Evolutionary conservation across 1,139 yeast genomes (phyloP).

Genomic region (Suhomyces anneliseae): DNA sequence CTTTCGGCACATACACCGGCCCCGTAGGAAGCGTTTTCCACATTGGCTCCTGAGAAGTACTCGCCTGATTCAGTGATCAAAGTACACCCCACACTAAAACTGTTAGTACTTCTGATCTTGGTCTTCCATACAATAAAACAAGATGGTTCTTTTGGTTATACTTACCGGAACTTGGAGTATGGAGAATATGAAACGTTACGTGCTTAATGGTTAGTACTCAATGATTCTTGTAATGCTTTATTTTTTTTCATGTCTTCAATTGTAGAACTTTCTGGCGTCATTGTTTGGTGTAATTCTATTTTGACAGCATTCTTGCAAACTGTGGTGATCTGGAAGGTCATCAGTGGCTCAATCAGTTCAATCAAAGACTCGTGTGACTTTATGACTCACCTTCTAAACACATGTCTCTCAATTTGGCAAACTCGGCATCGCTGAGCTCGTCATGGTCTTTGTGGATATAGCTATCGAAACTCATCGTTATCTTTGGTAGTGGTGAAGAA

Average conservation of each 20-base stretch:
- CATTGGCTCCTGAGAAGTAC: conserved; percentile 72
- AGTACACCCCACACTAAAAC: conserved; percentile 73
- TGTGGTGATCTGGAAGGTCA: no score
- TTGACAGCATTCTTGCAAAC: no score
- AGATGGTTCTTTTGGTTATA: conserved; percentile 4
- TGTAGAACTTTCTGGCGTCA: no score
- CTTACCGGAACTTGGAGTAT: conserved; percentile 72
- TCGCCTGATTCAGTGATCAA: conserved; percentile 54
- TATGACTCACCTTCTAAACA: conserved; percentile 34
- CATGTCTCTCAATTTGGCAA: conserved; percentile 22
- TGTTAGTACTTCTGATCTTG: conserved; percentile 19
- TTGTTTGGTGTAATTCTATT: no score
- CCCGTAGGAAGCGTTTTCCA: conserved; percentile 91
- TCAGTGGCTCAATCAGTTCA: background rate
- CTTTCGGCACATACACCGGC: conserved; percentile 92
- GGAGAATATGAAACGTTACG: conserved; percentile 68
- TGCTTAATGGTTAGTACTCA: conserved; percentile 30
- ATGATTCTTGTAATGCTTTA: no score
- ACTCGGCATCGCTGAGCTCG: conserved; percentile 27
- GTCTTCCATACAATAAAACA: no score
- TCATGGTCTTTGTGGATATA: conserved; percentile 15
- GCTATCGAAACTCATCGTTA: conserved; percentile 1
- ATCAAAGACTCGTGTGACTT: no score
- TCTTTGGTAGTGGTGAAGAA: background rate
- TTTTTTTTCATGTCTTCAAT: no score